Percentiles rank a stretch among this genome's conserved stretches.
Evolutionary conservation across 2,329 filamentous ascomycete species (phyloP).

Genomic region (Fusarium sp.): DNA sequence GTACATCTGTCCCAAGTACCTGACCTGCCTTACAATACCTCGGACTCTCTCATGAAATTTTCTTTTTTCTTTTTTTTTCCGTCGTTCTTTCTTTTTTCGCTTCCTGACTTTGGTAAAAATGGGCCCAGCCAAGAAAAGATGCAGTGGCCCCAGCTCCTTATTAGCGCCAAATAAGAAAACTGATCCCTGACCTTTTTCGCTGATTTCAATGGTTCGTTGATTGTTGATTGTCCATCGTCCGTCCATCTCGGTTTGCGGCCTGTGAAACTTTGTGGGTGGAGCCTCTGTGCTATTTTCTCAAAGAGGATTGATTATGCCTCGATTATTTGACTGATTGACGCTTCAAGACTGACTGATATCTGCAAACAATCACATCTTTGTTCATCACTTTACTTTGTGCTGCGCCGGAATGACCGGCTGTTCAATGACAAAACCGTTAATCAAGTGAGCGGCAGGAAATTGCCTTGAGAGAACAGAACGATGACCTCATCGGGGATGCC

Average conservation of each 20-base stretch:
- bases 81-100: slow-evolving; percentile 10
- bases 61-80: not conserved
- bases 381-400: not conserved
- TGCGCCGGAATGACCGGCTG: not conserved
- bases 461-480: not conserved
- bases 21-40: not conserved
- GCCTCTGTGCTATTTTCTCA: slow-evolving; percentile 7
- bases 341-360: not conserved
- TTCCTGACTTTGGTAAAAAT: not conserved
- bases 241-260: slow-evolving; percentile 25
- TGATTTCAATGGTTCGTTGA: slow-evolving; percentile 14
- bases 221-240: slow-evolving; percentile 12
- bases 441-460: slow-evolving; percentile 5
- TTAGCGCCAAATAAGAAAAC: slow-evolving; percentile 21
- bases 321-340: not conserved
- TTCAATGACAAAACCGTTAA: slow-evolving; percentile 3
- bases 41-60: not conserved
- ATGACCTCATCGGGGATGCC: slow-evolving; percentile 14
- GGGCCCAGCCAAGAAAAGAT: slow-evolving; percentile 30
- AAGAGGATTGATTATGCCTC: slow-evolving; percentile 8
- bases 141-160: slow-evolving; percentile 36
- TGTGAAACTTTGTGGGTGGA: slow-evolving; percentile 41
- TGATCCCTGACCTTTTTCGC: slow-evolving; percentile 20
- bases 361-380: not conserved
- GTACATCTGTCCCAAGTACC: slow-evolving; percentile 32